Percentiles rank a stretch among this genome's conserved stretches.
phyloP scores from a whole-genome alignment of 345 rosid species.

The Citrus trifoliata region DNA sequence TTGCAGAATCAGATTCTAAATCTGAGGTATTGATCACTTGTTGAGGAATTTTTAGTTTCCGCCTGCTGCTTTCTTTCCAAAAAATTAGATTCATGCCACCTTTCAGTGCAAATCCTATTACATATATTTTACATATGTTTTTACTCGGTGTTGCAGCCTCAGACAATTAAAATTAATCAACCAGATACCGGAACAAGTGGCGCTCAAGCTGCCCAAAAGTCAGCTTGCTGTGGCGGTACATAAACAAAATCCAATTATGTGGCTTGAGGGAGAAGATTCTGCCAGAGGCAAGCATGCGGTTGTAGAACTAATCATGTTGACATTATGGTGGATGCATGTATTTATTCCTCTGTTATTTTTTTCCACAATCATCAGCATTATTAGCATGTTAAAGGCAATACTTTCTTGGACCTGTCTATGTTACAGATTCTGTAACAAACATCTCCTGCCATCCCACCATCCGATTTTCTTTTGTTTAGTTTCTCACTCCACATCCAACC shows the following conservation, averaged over 20 bases:
- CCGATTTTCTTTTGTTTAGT: too few species aligned
- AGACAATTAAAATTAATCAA: conserved; percentile 55
- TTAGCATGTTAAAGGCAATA: conserved; percentile 13
- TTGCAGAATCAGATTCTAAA: conserved; percentile 47
- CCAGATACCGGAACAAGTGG: conserved; percentile 33
- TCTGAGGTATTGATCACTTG: conserved; percentile 36
- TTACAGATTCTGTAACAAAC: too few species aligned
- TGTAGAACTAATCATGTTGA: conserved; percentile 8
- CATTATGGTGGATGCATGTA: conserved; percentile 10
- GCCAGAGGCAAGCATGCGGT: not conserved
- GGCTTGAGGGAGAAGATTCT: not conserved
- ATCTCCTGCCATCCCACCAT: too few species aligned
- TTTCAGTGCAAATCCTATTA: not conserved
- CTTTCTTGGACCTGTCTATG: too few species aligned
- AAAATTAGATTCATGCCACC: not conserved
- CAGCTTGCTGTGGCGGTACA: conserved; percentile 52
- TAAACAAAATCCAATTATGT: conserved; percentile 8
- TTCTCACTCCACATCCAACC: too few species aligned
- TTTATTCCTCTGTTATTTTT: conserved; percentile 5
- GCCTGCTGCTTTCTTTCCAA: not conserved
- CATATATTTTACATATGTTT: not conserved
- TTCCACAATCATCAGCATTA: conserved; percentile 9
- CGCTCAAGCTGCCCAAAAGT: conserved; percentile 41
- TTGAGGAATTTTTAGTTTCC: not conserved
- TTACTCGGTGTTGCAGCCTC: conserved; percentile 37